These are phyloP conservation scores for Phytophthora sp. DNA, from an alignment of 352 stramenopile species.

Conservation along the genomic window DNA sequence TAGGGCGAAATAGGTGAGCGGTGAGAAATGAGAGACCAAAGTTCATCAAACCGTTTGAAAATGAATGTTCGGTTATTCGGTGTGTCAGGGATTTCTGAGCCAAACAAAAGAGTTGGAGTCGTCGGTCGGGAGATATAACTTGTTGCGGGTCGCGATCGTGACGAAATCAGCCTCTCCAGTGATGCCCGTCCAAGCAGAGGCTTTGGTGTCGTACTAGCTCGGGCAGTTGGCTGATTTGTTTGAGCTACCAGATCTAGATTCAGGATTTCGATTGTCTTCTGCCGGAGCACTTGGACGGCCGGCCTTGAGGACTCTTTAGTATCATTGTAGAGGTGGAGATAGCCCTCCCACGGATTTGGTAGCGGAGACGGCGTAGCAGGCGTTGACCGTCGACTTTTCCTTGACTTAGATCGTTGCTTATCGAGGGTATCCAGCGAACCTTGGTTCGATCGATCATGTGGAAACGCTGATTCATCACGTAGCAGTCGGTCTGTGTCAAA, in stretches of 20 bases:
- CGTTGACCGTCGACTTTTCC: slow-evolving; percentile 29
- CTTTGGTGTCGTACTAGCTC: slow-evolving; percentile 11
- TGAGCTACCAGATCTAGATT: slow-evolving; percentile 17
- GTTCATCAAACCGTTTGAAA: slow-evolving; percentile 36
- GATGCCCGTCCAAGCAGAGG: slow-evolving; percentile 11
- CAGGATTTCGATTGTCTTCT: slow-evolving; percentile 27
- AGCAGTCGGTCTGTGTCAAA: slow-evolving; percentile 62
- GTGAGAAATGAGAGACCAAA: slow-evolving; percentile 56
- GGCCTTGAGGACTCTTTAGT: slow-evolving; percentile 13
- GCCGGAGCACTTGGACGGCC: slow-evolving; percentile 17
- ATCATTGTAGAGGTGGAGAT: slow-evolving; percentile 15
- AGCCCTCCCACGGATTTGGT: slow-evolving; percentile 28
- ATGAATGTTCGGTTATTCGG: slow-evolving; percentile 29
- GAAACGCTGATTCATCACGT: slow-evolving; percentile 14
- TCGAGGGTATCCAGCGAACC: slow-evolving; percentile 1
- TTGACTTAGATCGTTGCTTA: slow-evolving; percentile 2
- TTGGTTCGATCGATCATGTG: slow-evolving; percentile 12
- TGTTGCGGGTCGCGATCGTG: slow-evolving; percentile 7
- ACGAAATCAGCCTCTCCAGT: slow-evolving; percentile 7
- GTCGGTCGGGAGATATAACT: not conserved
- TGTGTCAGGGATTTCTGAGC: slow-evolving; percentile 36
- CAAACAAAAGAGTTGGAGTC: slow-evolving; percentile 35
- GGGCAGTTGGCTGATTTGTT: slow-evolving; percentile 4
- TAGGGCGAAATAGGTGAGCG: not conserved
- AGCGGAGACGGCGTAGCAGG: slow-evolving; percentile 13